Evolutionary conservation across 768 basidiomycete genomes (phyloP).

Genomic region (Mycena rebaudengoi): DNA sequence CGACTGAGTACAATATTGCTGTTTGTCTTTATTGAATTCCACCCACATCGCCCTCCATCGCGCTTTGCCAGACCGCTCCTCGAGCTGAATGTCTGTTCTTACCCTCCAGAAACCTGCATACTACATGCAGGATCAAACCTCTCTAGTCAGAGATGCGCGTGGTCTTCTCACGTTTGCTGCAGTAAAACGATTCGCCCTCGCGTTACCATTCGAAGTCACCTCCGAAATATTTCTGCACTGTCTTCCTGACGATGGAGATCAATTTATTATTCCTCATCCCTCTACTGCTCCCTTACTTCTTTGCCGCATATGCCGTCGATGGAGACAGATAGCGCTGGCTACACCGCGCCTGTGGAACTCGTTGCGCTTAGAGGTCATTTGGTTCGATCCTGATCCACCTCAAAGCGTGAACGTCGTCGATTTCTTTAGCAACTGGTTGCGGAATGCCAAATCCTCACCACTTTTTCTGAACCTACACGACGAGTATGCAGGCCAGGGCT

Average conservation of each 20-base stretch:
- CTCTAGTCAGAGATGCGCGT: too few species aligned
- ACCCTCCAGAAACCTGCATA: too few species aligned
- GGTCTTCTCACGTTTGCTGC: slow-evolving; percentile 1
- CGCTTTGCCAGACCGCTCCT: too few species aligned
- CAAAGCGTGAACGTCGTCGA: too few species aligned
- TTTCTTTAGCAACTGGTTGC: slow-evolving; percentile 7
- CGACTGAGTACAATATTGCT: too few species aligned
- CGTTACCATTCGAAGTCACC: not conserved
- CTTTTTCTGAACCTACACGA: not conserved
- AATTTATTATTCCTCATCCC: slow-evolving; percentile 12
- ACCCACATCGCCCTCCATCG: too few species aligned
- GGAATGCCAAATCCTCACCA: not conserved
- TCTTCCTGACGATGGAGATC: slow-evolving; percentile 14
- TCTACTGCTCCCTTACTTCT: slow-evolving; percentile 22
- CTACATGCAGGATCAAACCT: too few species aligned
- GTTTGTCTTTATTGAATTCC: too few species aligned
- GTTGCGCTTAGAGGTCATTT: not conserved
- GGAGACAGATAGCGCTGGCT: slow-evolving; percentile 17
- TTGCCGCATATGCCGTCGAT: slow-evolving; percentile 19
- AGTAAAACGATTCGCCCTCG: slow-evolving; percentile 3
- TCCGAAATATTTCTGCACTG: slow-evolving; percentile 24
- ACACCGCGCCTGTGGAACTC: slow-evolving; percentile 25
- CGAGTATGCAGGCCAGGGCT: too few species aligned
- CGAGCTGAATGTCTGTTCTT: too few species aligned
- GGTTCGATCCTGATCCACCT: too few species aligned